Conservation (phyloP, 306 rosid genomes). For the Begonia loranthoides region DNA sequence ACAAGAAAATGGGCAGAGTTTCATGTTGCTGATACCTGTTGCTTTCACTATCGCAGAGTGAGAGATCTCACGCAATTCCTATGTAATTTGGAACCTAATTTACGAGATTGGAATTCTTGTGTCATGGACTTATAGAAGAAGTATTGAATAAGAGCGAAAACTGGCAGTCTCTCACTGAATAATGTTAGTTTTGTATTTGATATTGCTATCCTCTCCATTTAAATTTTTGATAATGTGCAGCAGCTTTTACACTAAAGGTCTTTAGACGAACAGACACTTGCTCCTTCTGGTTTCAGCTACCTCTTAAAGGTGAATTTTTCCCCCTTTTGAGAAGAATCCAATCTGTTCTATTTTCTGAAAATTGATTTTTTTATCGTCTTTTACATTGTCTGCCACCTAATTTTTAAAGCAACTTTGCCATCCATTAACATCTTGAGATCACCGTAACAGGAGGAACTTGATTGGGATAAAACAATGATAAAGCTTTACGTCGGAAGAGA, state of each 20-base stretch:
- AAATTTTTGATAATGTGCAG: slow-evolving; percentile 30
- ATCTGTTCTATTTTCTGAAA: neutral
- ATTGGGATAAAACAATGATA: slow-evolving; percentile 66
- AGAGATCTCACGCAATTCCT: slow-evolving; percentile 21
- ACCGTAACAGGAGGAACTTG: slow-evolving; percentile 64
- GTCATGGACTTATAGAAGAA: too few relatives aligned
- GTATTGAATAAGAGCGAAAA: too few relatives aligned
- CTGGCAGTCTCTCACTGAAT: too few relatives aligned
- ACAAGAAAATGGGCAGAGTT: slow-evolving; percentile 64
- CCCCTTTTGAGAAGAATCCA: neutral
- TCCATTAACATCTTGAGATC: slow-evolving; percentile 8
- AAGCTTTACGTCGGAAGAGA: slow-evolving; percentile 76
- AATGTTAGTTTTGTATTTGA: too few relatives aligned
- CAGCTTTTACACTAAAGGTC: slow-evolving; percentile 39
- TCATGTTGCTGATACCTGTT: slow-evolving; percentile 71
- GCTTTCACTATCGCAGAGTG: slow-evolving; percentile 83
- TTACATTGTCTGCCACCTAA: too few relatives aligned
- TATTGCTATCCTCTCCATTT: neutral
- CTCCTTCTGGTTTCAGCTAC: slow-evolving; percentile 16
- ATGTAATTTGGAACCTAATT: too few relatives aligned
- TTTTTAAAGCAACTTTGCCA: too few relatives aligned
- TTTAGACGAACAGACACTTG: slow-evolving; percentile 20
- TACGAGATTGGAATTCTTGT: slow-evolving; percentile 4
- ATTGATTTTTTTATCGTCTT: neutral
- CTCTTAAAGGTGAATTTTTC: slow-evolving; percentile 43